phyloP scores from a whole-genome alignment of 108 stramenopile species.

The Nitzschia sp. region DNA sequence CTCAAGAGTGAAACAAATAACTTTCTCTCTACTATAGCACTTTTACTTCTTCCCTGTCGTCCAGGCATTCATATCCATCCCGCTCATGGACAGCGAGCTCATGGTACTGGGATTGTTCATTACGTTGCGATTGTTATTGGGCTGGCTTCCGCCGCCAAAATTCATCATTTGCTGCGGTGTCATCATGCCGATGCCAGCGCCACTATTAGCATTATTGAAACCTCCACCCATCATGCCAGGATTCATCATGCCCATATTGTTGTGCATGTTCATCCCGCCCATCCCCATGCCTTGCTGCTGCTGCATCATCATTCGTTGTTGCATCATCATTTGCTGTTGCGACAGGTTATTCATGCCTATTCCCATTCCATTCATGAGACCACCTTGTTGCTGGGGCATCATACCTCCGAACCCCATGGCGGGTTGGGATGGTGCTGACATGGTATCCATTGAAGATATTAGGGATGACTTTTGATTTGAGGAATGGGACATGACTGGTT shows the following conservation, averaged over 20 bases:
- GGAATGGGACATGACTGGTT: conserved; percentile 43
- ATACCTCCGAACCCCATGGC: conserved; percentile 23
- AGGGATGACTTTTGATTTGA: conserved; percentile 12
- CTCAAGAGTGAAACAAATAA: no score
- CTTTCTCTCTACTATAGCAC: no score
- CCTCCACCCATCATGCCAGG: conserved; percentile 38
- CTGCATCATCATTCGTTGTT: conserved; percentile 27
- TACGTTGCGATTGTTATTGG: not conserved
- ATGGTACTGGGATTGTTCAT: conserved; percentile 14
- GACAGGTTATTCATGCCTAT: conserved; percentile 6
- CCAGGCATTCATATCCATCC: conserved; percentile 39
- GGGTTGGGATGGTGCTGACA: conserved; percentile 1
- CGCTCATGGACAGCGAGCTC: conserved; percentile 28
- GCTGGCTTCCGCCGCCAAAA: not conserved
- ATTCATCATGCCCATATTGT: conserved; percentile 32
- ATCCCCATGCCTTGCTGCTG: conserved; percentile 37
- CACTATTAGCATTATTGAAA: conserved; percentile 38
- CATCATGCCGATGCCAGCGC: conserved; percentile 18
- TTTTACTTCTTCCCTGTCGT: conserved; percentile 29
- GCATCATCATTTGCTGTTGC: conserved; percentile 30
- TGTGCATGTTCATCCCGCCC: conserved; percentile 17
- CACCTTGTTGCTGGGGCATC: conserved; percentile 11
- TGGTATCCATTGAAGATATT: conserved; percentile 35
- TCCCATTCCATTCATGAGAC: not conserved
- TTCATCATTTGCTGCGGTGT: conserved; percentile 20